Evolutionary conservation across 1,284 basidiomycete species (phyloP).

Genomic region (Ceratobasidium sp.): DNA sequence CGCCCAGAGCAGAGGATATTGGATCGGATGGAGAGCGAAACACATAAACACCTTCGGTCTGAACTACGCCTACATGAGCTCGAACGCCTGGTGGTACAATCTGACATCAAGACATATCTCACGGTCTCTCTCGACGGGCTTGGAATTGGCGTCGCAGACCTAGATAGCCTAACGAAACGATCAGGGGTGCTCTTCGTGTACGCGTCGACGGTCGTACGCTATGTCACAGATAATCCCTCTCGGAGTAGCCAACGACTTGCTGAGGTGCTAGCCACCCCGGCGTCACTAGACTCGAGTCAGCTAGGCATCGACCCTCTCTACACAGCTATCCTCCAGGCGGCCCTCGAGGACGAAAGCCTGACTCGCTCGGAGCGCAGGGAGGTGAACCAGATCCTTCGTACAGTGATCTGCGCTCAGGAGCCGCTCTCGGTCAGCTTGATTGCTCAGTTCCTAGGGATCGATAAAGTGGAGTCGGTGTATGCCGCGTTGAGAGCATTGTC

Average conservation of each 20-base stretch:
- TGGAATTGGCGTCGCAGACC: neutral
- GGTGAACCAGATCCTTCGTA: neutral
- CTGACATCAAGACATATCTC: neutral
- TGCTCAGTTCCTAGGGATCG: neutral
- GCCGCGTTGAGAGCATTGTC: neutral
- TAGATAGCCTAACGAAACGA: neutral
- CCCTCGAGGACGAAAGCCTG: neutral
- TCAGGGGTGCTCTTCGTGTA: neutral
- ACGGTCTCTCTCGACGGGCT: neutral
- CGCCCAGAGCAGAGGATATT: neutral
- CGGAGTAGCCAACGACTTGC: neutral
- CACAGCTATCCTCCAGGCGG: neutral
- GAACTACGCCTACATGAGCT: neutral
- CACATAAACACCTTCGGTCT: too few species aligned
- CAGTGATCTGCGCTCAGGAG: slow-evolving; percentile 13
- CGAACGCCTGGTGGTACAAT: neutral
- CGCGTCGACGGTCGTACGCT: neutral
- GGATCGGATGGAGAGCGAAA: neutral
- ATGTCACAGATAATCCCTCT: neutral
- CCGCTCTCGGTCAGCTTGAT: neutral
- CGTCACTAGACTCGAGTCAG: neutral
- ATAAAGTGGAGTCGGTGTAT: neutral
- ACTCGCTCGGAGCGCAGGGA: neutral
- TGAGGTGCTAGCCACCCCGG: neutral
- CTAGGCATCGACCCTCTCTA: neutral